These are phyloP conservation scores for Aspergillus sclerotiicarbonarius DNA, from an alignment of 495 filamentous ascomycete species.

Conservation along the genomic window DNA sequence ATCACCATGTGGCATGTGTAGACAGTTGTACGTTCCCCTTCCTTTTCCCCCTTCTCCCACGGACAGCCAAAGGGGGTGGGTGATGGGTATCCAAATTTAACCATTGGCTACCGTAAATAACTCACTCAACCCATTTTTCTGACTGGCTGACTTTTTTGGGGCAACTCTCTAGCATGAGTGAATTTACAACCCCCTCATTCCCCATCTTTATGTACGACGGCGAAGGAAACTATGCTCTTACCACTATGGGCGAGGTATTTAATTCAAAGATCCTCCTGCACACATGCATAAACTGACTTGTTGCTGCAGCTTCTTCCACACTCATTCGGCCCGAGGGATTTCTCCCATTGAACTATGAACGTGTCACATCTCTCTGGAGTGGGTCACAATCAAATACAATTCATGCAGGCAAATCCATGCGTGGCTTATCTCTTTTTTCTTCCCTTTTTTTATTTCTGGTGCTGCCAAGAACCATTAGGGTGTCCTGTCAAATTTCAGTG, in stretches of 20 bases:
- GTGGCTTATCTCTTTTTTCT: background rate
- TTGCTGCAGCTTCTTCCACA: conserved; percentile 60
- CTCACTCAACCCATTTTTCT: background rate
- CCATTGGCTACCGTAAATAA: background rate
- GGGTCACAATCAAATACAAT: too few relatives aligned
- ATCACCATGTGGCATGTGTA: conserved; percentile 70
- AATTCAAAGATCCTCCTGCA: background rate
- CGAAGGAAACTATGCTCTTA: conserved; percentile 64
- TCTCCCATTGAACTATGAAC: conserved; percentile 13
- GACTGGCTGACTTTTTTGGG: background rate
- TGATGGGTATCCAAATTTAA: background rate
- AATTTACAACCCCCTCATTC: conserved; percentile 65
- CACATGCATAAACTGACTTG: conserved; percentile 14
- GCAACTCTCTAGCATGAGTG: conserved; percentile 59
- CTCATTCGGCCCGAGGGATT: conserved; percentile 67
- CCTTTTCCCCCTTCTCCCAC: background rate
- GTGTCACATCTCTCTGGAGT: background rate
- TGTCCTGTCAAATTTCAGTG: too few relatives aligned
- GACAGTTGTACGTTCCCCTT: conserved; percentile 36
- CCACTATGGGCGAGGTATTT: conserved; percentile 68
- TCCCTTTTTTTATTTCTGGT: too few relatives aligned
- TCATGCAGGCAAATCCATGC: background rate
- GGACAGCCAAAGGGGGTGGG: background rate
- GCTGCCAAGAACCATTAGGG: too few relatives aligned
- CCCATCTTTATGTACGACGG: conserved; percentile 93